Percentiles rank a stretch among this genome's conserved stretches.
phyloP scores from a whole-genome alignment of 2,329 filamentous ascomycete genomes.

The Cladosporium austrohemisphaericum region DNA sequence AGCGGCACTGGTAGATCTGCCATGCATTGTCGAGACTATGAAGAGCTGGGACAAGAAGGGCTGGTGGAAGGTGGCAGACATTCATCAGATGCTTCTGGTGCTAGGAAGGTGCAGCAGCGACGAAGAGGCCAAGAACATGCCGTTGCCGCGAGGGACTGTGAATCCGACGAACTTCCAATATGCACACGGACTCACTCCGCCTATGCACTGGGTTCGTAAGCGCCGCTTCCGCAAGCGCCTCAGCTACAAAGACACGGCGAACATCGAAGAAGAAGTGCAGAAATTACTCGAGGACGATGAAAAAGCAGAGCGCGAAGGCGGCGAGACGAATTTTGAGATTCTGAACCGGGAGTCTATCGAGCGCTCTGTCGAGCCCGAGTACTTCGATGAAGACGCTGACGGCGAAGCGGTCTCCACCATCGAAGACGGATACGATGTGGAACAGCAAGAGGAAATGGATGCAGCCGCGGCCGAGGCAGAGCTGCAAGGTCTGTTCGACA shows the following conservation, averaged over 20 bases:
- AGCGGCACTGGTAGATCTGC: conserved; percentile 75
- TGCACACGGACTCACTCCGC: conserved; percentile 82
- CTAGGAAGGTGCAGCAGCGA: conserved; percentile 62
- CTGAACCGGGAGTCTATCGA: conserved; percentile 45
- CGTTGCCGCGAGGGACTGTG: conserved; percentile 66
- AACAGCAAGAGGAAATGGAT: conserved; percentile 38
- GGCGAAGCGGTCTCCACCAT: conserved; percentile 29
- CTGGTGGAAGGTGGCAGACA: conserved; percentile 84
- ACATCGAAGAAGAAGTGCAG: conserved; percentile 76
- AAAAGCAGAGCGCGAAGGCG: conserved; percentile 48
- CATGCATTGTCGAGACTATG: conserved; percentile 84
- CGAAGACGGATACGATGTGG: conserved; percentile 38
- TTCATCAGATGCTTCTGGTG: conserved; percentile 84
- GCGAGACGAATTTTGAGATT: conserved; percentile 39
- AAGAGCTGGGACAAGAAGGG: conserved; percentile 88
- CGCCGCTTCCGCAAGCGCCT: conserved; percentile 79
- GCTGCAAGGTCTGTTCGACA: conserved; percentile 38
- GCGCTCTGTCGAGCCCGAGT: conserved; percentile 32
- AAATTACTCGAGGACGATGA: conserved; percentile 68
- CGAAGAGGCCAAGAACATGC: conserved; percentile 46
- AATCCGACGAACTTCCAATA: conserved; percentile 66
- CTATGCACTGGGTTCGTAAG: conserved; percentile 80
- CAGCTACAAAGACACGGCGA: conserved; percentile 77
- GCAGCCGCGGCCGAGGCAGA: conserved; percentile 29
- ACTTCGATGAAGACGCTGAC: conserved; percentile 31